Evolutionary conservation across 768 basidiomycete species (phyloP).

Genomic region (Mycena albidolilacea): DNA sequence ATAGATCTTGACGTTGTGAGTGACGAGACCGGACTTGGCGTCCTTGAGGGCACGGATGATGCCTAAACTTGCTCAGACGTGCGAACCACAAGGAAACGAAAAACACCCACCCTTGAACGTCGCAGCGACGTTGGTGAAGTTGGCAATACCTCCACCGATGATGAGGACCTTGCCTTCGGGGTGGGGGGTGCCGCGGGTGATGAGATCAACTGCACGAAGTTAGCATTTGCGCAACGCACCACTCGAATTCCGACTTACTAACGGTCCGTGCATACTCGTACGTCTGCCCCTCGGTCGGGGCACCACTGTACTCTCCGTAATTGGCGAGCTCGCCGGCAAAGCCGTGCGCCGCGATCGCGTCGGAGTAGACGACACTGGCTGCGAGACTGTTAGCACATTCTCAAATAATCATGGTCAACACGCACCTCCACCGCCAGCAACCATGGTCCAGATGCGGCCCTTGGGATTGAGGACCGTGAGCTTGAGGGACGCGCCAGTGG

Average conservation of each 20-base stretch:
- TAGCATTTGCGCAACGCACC: slow-evolving; percentile 16
- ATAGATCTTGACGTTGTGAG: slow-evolving; percentile 92
- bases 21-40: slow-evolving; percentile 88
- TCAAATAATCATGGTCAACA: slow-evolving; percentile 69
- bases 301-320: slow-evolving; percentile 99
- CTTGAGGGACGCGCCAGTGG: slow-evolving; percentile 98
- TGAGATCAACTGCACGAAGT: slow-evolving; percentile 80
- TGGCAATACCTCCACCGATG: slow-evolving; percentile 99
- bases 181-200: slow-evolving; percentile 89
- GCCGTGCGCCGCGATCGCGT: slow-evolving; percentile 92
- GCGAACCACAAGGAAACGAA: neutral
- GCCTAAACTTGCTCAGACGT: neutral
- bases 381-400: neutral
- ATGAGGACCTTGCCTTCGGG: slow-evolving; percentile 97
- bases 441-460: slow-evolving; percentile 99
- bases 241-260: slow-evolving; percentile 61
- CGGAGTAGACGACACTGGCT: slow-evolving; percentile 75
- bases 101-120: slow-evolving; percentile 92
- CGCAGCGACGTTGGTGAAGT: slow-evolving; percentile 99
- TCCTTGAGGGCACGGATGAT: slow-evolving; percentile 98
- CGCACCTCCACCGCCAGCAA: slow-evolving; percentile 89
- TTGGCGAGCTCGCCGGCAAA: slow-evolving; percentile 98
- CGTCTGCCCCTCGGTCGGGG: slow-evolving; percentile 97
- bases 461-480: slow-evolving; percentile 96
- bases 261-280: slow-evolving; percentile 99